Percentiles rank a stretch among this genome's conserved stretches.
These are phyloP conservation scores for Beauveria brongniartii DNA, from an alignment of 2,329 filamentous ascomycete species.

Conservation along the genomic window DNA sequence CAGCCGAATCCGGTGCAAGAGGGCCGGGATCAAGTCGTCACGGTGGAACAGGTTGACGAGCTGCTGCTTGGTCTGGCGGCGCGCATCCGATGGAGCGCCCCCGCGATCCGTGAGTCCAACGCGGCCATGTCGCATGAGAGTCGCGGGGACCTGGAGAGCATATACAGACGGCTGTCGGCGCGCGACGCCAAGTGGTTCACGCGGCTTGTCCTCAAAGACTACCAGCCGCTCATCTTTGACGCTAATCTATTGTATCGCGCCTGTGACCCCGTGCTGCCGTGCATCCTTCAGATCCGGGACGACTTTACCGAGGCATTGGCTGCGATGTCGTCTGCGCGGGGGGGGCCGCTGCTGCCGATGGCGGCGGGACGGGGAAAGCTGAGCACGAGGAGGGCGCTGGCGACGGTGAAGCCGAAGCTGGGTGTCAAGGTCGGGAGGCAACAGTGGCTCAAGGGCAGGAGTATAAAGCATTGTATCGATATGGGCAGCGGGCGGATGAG, in stretches of 20 bases:
- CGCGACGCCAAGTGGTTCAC: conserved; percentile 82
- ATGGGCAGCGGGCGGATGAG: conserved; percentile 58
- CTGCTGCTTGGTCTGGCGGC: conserved; percentile 60
- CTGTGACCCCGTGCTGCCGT: conserved; percentile 63
- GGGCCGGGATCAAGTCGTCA: conserved; percentile 35
- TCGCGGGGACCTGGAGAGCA: conserved; percentile 39
- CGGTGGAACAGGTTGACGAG: conserved; percentile 64
- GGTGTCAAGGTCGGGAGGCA: conserved; percentile 59
- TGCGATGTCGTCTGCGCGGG: conserved; percentile 35
- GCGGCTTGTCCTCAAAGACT: conserved; percentile 69
- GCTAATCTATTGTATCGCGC: conserved; percentile 43
- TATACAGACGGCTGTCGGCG: conserved; percentile 55
- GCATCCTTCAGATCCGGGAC: conserved; percentile 61
- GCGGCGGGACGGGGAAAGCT: neutral
- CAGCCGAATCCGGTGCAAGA: conserved; percentile 37
- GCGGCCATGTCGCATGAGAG: conserved; percentile 18
- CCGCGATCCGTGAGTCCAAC: conserved; percentile 40
- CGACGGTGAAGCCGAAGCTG: conserved; percentile 40
- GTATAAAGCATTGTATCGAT: conserved; percentile 65
- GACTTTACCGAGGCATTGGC: conserved; percentile 54
- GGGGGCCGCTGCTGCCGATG: conserved; percentile 14
- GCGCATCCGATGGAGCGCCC: conserved; percentile 62
- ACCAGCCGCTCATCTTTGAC: conserved; percentile 59
- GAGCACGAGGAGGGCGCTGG: conserved; percentile 18
- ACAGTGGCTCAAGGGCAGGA: conserved; percentile 56